These are phyloP conservation scores for Fusarium duplospermum DNA, from an alignment of 2,329 filamentous ascomycete genomes.

Conservation along the genomic window DNA sequence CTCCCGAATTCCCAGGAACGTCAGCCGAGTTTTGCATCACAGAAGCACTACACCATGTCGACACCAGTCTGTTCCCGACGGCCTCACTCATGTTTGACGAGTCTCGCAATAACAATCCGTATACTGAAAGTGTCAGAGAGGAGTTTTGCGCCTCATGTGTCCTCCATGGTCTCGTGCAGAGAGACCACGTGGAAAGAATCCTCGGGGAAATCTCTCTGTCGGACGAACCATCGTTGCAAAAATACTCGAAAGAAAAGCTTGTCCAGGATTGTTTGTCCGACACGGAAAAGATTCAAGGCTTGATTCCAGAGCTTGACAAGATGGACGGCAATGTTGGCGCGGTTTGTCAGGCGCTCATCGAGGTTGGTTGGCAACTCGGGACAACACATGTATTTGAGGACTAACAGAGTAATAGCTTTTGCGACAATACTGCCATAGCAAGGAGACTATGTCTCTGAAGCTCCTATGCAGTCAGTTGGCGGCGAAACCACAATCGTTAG, in stretches of 20 bases:
- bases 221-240: slow-evolving; percentile 77
- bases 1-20: slow-evolving; percentile 79
- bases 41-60: slow-evolving; percentile 82
- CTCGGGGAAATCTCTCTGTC: slow-evolving; percentile 88
- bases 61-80: slow-evolving; percentile 79
- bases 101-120: slow-evolving; percentile 66
- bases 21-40: slow-evolving; percentile 77
- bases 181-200: slow-evolving; percentile 81
- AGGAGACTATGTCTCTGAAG: slow-evolving; percentile 85
- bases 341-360: slow-evolving; percentile 80
- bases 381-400: not conserved
- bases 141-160: slow-evolving; percentile 93
- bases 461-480: slow-evolving; percentile 78
- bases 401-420: slow-evolving; percentile 64
- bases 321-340: slow-evolving; percentile 94
- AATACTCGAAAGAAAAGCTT: slow-evolving; percentile 81
- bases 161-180: slow-evolving; percentile 84
- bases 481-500: slow-evolving; percentile 76
- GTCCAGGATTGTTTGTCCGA: slow-evolving; percentile 83
- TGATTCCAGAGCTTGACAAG: slow-evolving; percentile 85
- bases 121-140: slow-evolving; percentile 69
- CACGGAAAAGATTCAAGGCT: slow-evolving; percentile 77
- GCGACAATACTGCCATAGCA: slow-evolving; percentile 74
- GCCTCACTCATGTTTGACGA: slow-evolving; percentile 70
- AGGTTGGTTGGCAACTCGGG: slow-evolving; percentile 66